Evolutionary conservation across 2,329 filamentous ascomycete species (phyloP).

Genomic region (Cercospora sesami): DNA sequence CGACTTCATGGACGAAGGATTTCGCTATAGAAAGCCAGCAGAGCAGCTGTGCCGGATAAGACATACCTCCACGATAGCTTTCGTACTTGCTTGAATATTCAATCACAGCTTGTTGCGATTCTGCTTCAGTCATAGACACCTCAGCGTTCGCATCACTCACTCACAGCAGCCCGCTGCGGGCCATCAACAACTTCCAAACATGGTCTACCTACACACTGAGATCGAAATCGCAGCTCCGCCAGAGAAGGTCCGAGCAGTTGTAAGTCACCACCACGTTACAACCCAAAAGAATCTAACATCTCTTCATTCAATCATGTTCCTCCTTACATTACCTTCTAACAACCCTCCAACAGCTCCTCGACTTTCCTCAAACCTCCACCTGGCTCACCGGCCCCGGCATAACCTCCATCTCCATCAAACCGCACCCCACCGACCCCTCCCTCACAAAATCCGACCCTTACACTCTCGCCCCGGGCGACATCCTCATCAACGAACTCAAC

Average conservation of each 20-base stretch:
- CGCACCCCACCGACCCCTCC: not conserved
- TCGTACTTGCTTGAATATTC: not conserved
- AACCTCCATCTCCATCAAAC: not conserved
- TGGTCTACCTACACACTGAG: slow-evolving; percentile 13
- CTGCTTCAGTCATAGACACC: not conserved
- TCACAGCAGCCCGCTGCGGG: not conserved
- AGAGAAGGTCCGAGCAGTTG: slow-evolving; percentile 19
- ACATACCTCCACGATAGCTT: not conserved
- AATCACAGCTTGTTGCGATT: not conserved
- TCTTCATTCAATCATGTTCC: too few species aligned
- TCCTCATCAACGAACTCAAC: not conserved
- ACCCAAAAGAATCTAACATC: too few species aligned
- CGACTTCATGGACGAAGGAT: not conserved
- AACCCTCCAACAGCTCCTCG: slow-evolving; percentile 11
- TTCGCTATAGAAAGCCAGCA: not conserved
- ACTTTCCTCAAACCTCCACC: slow-evolving; percentile 18
- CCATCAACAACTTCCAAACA: slow-evolving; percentile 2
- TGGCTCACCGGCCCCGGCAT: slow-evolving; percentile 10
- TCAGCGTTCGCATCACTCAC: not conserved
- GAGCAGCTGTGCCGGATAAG: not conserved
- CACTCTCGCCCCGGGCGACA: not conserved
- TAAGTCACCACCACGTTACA: not conserved
- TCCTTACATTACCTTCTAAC: too few species aligned
- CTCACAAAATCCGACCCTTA: not conserved
- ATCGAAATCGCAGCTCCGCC: slow-evolving; percentile 22